These are phyloP conservation scores for Naematelia encephala DNA, from an alignment of 768 basidiomycete genomes.

Conservation along the genomic window DNA sequence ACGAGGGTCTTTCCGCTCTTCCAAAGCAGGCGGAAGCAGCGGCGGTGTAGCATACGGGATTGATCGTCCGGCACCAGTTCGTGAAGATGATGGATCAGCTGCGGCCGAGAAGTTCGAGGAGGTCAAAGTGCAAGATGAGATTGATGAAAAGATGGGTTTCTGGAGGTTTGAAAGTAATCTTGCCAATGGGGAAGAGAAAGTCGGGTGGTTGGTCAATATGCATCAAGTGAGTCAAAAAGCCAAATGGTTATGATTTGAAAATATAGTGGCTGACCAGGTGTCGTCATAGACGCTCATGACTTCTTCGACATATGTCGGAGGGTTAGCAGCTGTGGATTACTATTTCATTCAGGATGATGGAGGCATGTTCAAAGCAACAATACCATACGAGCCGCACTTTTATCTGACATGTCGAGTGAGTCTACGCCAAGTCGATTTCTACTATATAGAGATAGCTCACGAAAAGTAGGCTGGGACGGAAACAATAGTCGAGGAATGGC, in stretches of 20 bases:
- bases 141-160: slow-evolving; percentile 93
- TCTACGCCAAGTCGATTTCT: slow-evolving; percentile 7
- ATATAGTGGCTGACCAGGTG: slow-evolving; percentile 1
- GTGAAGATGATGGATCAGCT: slow-evolving; percentile 87
- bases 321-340: slow-evolving; percentile 86
- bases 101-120: slow-evolving; percentile 82
- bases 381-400: slow-evolving; percentile 93
- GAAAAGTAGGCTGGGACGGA: slow-evolving; percentile 70
- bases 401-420: slow-evolving; percentile 84
- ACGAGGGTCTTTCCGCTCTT: slow-evolving; percentile 44
- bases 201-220: slow-evolving; percentile 98
- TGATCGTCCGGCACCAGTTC: slow-evolving; percentile 57
- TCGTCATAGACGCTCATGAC: slow-evolving; percentile 70
- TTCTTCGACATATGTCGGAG: slow-evolving; percentile 77
- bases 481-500: slow-evolving; percentile 88
- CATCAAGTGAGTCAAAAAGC: slow-evolving; percentile 68
- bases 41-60: slow-evolving; percentile 45
- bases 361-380: slow-evolving; percentile 89
- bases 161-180: slow-evolving; percentile 63
- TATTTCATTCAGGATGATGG: slow-evolving; percentile 99
- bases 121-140: slow-evolving; percentile 69
- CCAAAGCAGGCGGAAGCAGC: slow-evolving; percentile 44
- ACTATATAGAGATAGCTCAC: slow-evolving; percentile 4
- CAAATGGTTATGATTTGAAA: neutral
- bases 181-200: slow-evolving; percentile 61